These are phyloP conservation scores for Globisporangium yorkense DNA, from an alignment of 352 stramenopile species.

Conservation along the genomic window DNA sequence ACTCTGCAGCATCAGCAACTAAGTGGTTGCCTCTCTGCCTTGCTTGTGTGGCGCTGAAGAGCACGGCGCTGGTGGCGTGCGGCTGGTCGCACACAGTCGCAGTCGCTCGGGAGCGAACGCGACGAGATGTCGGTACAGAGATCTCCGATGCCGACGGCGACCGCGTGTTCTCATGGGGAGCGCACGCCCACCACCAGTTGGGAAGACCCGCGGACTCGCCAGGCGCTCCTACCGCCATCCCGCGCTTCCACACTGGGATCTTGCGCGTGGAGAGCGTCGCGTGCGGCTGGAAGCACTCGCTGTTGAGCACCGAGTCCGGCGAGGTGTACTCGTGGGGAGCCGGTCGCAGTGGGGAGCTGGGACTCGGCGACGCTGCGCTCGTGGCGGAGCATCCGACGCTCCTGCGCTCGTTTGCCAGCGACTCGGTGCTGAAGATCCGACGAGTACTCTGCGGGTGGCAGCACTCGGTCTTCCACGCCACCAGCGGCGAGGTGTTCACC, in stretches of 20 bases:
- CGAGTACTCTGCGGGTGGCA: constrained; percentile 73
- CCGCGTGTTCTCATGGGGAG: constrained; percentile 48
- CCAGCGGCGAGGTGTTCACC: constrained; percentile 30
- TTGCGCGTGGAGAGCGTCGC: constrained; percentile 50
- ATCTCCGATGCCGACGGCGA: constrained; percentile 11
- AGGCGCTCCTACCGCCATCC: not conserved
- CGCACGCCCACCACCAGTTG: constrained; percentile 42
- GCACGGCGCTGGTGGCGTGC: constrained; percentile 39
- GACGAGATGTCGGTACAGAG: constrained; percentile 2
- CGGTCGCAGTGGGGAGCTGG: constrained; percentile 69
- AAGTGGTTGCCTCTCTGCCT: not conserved
- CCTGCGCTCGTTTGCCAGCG: constrained; percentile 13
- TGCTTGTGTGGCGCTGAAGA: constrained; percentile 7
- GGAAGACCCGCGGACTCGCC: constrained; percentile 17
- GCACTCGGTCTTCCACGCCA: constrained; percentile 57
- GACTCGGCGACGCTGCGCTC: constrained; percentile 29
- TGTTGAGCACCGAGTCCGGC: constrained; percentile 41
- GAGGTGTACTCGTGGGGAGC: constrained; percentile 62
- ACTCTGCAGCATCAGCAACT: not conserved
- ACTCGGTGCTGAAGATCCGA: not conserved
- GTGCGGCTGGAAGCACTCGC: constrained; percentile 81
- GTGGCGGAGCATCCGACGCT: constrained; percentile 20
- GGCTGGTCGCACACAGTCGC: constrained; percentile 71
- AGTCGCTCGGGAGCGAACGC: constrained; percentile 9
- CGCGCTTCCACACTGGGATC: not conserved